A percentile compares a stretch with the other conserved stretches of the same genome.
These are phyloP conservation scores for Arctium minus DNA, from an alignment of 129 eudicot species.

Conservation along the genomic window DNA sequence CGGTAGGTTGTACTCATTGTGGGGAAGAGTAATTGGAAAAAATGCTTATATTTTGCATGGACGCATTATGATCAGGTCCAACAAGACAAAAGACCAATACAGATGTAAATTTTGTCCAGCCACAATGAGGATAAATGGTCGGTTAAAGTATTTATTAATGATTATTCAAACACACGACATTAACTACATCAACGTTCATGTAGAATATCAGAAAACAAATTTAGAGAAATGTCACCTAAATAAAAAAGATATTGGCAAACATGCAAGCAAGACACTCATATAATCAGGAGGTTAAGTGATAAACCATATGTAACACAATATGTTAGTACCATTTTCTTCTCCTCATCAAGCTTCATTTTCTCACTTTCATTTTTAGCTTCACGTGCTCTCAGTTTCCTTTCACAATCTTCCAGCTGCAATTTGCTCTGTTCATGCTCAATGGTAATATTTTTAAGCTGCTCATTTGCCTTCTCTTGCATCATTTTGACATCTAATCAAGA, in stretches of 20 bases:
- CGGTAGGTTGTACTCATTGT: no score
- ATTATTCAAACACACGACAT: neutral
- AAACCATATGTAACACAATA: neutral
- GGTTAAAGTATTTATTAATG: neutral
- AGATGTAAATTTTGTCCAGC: neutral
- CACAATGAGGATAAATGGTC: neutral
- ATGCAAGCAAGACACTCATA: neutral
- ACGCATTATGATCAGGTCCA: no score
- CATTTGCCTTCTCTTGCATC: constrained; percentile 33
- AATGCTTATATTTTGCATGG: no score
- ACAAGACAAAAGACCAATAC: no score
- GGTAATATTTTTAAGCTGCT: constrained; percentile 31
- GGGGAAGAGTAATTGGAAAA: no score
- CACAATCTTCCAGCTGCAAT: constrained; percentile 40
- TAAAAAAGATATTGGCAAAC: neutral
- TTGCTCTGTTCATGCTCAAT: constrained; percentile 44
- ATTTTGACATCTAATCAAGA: constrained; percentile 28
- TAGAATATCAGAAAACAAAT: neutral
- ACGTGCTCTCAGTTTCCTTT: constrained; percentile 40
- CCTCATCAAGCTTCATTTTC: constrained; percentile 43
- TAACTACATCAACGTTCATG: neutral
- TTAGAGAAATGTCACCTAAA: neutral
- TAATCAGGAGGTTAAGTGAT: neutral
- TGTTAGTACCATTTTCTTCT: constrained; percentile 47
- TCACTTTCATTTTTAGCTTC: constrained; percentile 52